Percentiles rank a stretch among this genome's conserved stretches.
Conservation (phyloP, 768 basidiomycete species). For the Sporobolomyces phaffii region DNA sequence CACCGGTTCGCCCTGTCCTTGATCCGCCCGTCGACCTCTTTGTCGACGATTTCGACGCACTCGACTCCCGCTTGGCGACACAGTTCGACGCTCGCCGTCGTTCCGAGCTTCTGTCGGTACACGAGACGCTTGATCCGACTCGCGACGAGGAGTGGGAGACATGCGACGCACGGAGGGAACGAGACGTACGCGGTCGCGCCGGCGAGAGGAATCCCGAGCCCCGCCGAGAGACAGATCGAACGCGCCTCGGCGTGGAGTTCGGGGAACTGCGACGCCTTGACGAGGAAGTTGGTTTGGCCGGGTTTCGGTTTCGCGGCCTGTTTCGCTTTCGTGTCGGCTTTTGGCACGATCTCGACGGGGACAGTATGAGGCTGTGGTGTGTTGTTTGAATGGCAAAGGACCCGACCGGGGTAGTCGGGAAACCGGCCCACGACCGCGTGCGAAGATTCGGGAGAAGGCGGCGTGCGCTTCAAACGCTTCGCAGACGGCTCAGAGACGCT, state of each 20-base stretch:
- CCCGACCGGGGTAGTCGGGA: conserved; percentile 17
- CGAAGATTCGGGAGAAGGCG: no score
- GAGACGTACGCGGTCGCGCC: conserved; percentile 33
- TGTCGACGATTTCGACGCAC: conserved; percentile 23
- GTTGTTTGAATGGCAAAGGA: conserved; percentile 34
- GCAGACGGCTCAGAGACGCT: no score
- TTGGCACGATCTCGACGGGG: not conserved
- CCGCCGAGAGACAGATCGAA: conserved; percentile 26
- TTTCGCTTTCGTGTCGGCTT: not conserved
- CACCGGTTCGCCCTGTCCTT: conserved; percentile 10
- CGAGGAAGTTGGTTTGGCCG: conserved; percentile 8
- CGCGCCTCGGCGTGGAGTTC: conserved; percentile 36
- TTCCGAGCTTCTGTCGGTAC: conserved; percentile 7
- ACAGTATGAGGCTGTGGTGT: conserved; percentile 11
- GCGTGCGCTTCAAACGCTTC: no score
- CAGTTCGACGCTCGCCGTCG: conserved; percentile 6
- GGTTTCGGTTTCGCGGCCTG: not conserved
- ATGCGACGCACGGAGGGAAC: conserved; percentile 28
- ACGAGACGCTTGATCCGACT: conserved; percentile 14
- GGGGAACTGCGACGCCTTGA: conserved; percentile 8
- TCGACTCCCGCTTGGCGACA: conserved; percentile 15
- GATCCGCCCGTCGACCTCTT: conserved; percentile 19
- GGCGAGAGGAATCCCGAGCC: not conserved
- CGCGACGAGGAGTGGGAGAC: conserved; percentile 28
- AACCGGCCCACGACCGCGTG: no score